Base-by-base conservation (phyloP, 768 basidiomycete species). In the Suillus tomentosus region DNA sequence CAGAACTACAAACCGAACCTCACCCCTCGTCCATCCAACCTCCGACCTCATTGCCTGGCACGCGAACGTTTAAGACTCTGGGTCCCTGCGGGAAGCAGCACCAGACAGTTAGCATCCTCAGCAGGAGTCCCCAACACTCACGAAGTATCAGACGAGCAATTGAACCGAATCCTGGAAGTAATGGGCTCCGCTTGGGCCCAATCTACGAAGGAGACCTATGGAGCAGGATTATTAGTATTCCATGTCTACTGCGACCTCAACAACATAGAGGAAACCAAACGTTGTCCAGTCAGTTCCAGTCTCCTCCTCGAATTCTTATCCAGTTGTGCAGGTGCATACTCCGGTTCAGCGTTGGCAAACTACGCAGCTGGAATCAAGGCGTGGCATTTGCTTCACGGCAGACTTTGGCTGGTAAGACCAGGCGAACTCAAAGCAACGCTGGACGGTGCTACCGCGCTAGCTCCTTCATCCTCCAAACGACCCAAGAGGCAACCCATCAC, bases 361-460 rank as follows among this genome's bases (percentile, higher is more conserved):
- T 73, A 68, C 40, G 31, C 68, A 43, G 62, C 62, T 0, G 74
- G 62, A 4, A 40, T 75, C 3, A 58, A 67, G 1, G 72, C 69
- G 0, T 75, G 74, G 74, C 74, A 75, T 40, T 57, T 74, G 5
- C 15, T 72, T 0, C 71, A 75, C 48, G 58, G 69, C 3, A 50
- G 63, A 0, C 34, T 6, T 34, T 37, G 36, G 36, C 9, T 37
- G 1, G 36, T 37, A 5, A 37, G 36, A 37, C 5, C 36, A 9
- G 36, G 9, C 9, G 9, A 37, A 10, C 36, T 37, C 36, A 37
- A 37, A 37, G 9, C 36, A 5, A 37, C 9, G 36, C 36, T 37
- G 9, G 36, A 10, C 1, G 36, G 36, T 5, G 36, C 36, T 6
- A 37, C 36, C 9, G 36, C 9, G 1, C 36, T 37, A 5, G 36